Percentiles rank a stretch among this genome's conserved stretches.
These are phyloP conservation scores for Ilex paraguariensis DNA, from an alignment of 305 asterid genomes.

Conservation along the genomic window DNA sequence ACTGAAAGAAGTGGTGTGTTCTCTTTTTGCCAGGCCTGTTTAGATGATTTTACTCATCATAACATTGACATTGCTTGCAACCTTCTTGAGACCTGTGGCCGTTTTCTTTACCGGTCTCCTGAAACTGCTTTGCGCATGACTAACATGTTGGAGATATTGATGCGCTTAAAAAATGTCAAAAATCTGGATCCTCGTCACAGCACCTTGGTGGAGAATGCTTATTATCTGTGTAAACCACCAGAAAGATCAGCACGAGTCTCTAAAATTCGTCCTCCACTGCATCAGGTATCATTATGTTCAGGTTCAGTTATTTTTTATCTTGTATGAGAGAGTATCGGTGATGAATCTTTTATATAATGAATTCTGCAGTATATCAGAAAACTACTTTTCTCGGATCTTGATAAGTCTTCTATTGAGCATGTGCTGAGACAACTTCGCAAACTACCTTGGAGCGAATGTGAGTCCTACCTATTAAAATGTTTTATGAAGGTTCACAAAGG, in stretches of 20 bases:
- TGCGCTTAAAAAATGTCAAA: constrained; percentile 98
- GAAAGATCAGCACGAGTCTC: constrained; percentile 98
- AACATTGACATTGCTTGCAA: constrained; percentile 97
- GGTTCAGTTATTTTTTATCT: too few relatives aligned
- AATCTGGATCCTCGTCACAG: constrained; percentile 99
- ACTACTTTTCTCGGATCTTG: constrained; percentile 96
- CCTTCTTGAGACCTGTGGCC: constrained; percentile 99
- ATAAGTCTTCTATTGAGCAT: constrained; percentile 85
- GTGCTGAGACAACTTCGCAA: constrained; percentile 93
- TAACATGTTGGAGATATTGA: constrained; percentile 94
- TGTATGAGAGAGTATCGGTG: too few relatives aligned
- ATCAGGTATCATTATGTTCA: constrained; percentile 55
- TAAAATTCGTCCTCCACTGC: constrained; percentile 93
- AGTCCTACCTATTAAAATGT: constrained; percentile 84
- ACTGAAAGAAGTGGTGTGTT: too few relatives aligned
- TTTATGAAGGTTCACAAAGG: constrained; percentile 99
- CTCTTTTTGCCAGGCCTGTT: constrained; percentile 57
- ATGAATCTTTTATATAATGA: constrained; percentile 11
- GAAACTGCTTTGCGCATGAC: constrained; percentile 94
- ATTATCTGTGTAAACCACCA: constrained; percentile 97
- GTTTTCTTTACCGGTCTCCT: constrained; percentile 93
- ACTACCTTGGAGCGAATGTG: constrained; percentile 97
- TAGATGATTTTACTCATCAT: constrained; percentile 98
- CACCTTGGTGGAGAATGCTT: constrained; percentile 96
- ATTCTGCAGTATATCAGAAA: constrained; percentile 83